Evolutionary conservation across 2,329 filamentous ascomycete species (phyloP).

Genomic region (Nannizziopsis arthrosporioides): DNA sequence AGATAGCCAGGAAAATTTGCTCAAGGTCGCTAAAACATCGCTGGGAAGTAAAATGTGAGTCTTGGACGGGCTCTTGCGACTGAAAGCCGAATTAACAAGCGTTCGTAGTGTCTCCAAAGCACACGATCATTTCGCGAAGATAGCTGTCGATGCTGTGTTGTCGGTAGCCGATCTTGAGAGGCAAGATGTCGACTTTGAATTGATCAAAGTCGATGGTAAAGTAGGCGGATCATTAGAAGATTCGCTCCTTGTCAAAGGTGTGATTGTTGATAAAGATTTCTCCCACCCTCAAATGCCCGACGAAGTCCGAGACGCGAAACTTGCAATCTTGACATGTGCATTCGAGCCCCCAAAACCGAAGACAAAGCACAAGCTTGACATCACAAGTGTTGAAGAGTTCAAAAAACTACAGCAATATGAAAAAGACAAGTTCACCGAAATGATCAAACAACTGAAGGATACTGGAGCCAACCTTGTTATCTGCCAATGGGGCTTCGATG

Average conservation of each 20-base stretch:
- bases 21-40: conserved; percentile 91
- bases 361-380: conserved; percentile 98
- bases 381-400: conserved; percentile 93
- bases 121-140: conserved; percentile 94
- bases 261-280: conserved; percentile 99
- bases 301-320: conserved; percentile 87
- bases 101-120: conserved; percentile 68
- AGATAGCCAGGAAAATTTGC: conserved; percentile 69
- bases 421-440: conserved; percentile 90
- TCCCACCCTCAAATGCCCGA: conserved; percentile 98
- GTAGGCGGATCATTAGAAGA: conserved; percentile 90
- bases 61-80: neutral
- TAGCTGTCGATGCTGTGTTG: conserved; percentile 91
- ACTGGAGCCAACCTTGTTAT: conserved; percentile 95
- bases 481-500: conserved; percentile 99
- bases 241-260: conserved; percentile 87
- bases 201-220: conserved; percentile 99
- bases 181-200: conserved; percentile 95
- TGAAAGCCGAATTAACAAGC: conserved; percentile 3
- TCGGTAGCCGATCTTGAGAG: conserved; percentile 92
- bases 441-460: conserved; percentile 97
- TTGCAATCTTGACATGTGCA: conserved; percentile 93
- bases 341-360: conserved; percentile 99
- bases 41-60: conserved; percentile 82
- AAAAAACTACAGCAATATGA: conserved; percentile 96